Conservation (phyloP, 2,329 filamentous ascomycete species). For the Zasmidium angulare region DNA sequence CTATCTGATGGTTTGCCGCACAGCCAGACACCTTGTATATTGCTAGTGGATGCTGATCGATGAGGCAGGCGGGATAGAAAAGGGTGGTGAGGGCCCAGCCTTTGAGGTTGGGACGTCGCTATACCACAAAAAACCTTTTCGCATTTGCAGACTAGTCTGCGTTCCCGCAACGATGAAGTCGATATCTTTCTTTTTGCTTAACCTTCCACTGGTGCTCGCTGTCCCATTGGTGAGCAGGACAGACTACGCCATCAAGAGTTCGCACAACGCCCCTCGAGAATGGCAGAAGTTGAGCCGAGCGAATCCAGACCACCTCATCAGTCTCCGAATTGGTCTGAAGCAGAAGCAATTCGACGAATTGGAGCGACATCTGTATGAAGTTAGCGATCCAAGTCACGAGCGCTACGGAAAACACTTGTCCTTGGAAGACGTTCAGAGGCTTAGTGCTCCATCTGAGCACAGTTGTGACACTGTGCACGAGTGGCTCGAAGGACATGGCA, state of each 20-base stretch:
- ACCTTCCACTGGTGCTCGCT: slow-evolving; percentile 5
- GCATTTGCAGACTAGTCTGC: neutral
- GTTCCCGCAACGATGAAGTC: neutral
- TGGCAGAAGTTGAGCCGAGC: slow-evolving; percentile 20
- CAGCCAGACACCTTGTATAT: neutral
- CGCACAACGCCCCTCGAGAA: slow-evolving; percentile 18
- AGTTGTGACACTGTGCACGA: slow-evolving; percentile 49
- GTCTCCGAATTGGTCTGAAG: slow-evolving; percentile 27
- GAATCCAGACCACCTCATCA: slow-evolving; percentile 18
- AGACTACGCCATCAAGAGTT: slow-evolving; percentile 20
- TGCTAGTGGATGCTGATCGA: neutral
- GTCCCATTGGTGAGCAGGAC: slow-evolving; percentile 15
- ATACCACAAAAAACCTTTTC: neutral
- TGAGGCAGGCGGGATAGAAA: neutral
- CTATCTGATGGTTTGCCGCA: neutral
- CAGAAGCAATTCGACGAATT: slow-evolving; percentile 37
- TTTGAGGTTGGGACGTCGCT: neutral
- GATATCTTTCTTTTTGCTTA: neutral
- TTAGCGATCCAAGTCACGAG: slow-evolving; percentile 61
- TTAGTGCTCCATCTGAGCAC: slow-evolving; percentile 54
- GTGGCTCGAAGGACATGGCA: slow-evolving; percentile 44
- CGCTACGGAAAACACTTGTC: slow-evolving; percentile 59
- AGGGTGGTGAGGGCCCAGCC: neutral
- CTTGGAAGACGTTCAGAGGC: slow-evolving; percentile 56
- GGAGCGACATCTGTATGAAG: slow-evolving; percentile 59